These are phyloP conservation scores for Phytophthora sp. DNA, from an alignment of 352 stramenopile species.

Conservation along the genomic window DNA sequence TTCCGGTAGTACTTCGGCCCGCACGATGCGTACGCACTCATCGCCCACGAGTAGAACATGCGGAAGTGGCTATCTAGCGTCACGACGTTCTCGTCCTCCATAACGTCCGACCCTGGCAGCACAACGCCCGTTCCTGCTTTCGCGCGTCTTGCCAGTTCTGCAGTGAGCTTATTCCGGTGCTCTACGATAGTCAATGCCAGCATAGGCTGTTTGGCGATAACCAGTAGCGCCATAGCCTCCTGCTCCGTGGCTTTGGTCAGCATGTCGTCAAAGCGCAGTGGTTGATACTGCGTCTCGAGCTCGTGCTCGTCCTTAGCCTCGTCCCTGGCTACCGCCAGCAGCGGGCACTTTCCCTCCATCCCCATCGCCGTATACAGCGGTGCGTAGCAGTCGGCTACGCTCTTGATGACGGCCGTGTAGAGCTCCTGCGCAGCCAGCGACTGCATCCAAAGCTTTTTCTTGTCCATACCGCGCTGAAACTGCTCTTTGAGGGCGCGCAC, in stretches of 20 bases:
- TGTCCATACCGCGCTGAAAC: conserved; percentile 62
- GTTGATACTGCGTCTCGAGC: conserved; percentile 54
- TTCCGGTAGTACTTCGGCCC: conserved; percentile 31
- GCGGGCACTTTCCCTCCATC: conserved; percentile 28
- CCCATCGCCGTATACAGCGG: conserved; percentile 54
- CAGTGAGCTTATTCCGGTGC: conserved; percentile 51
- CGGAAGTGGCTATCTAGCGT: conserved; percentile 53
- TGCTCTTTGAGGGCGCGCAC: conserved; percentile 42
- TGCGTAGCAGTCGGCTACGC: conserved; percentile 67
- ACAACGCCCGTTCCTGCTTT: conserved; percentile 30
- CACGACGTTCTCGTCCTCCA: conserved; percentile 43
- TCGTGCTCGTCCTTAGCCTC: conserved; percentile 27
- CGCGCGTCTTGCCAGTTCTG: conserved; percentile 35
- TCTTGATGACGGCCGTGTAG: conserved; percentile 50
- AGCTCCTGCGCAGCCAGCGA: conserved; percentile 44
- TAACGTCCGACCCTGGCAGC: conserved; percentile 38
- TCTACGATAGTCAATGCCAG: conserved; percentile 57
- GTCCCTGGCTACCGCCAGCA: conserved; percentile 27
- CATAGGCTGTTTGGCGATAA: conserved; percentile 37
- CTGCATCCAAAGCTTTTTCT: conserved; percentile 73
- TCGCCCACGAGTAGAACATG: conserved; percentile 75
- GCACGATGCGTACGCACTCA: conserved; percentile 46
- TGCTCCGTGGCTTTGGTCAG: conserved; percentile 70
- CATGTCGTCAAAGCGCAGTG: conserved; percentile 62
- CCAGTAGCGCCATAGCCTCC: conserved; percentile 63